Evolutionary conservation across 257 asterid species (phyloP), one percentile per base, ranked within the genome.

Genomic region (Nicotiana otophora): DNA sequence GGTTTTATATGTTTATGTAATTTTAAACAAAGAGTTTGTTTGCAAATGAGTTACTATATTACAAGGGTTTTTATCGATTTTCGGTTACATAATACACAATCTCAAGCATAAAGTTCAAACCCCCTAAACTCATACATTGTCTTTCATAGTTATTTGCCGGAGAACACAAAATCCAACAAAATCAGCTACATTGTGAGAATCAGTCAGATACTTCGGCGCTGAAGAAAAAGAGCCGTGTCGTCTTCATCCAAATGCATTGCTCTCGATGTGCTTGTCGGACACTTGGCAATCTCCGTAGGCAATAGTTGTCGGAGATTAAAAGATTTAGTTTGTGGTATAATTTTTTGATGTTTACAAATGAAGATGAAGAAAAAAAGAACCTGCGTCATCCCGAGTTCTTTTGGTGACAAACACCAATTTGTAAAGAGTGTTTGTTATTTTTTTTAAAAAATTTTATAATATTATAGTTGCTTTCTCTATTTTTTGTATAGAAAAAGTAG

Each of bases 261-360:
- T 46, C 30, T 90, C 34, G 97, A 95, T 64, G 97, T 95, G 34
- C 98, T 97, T 16, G 82, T 94, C 1, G 98, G 98, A 9, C 96
- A 95, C 84, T 94, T 93, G 78, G 97, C 97, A 51, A 48, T 95
- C 83, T 81, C 88, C 64, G 98, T 95, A 33, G 98, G 98, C 3
- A 54, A 63, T 80, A 86, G 77, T 81, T 53, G 80, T 61, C 86
- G 85, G 72, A 83, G 98, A 83, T 3, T 16, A 15, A 23, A 14
- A 23, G 1, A 11, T 6, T 72, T 23, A 0, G 12, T 42, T 16
- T 48, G 72, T 34, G 17, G 53, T 75, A 55, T 63, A 34, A 78
- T 5, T 34, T 84, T 23, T 3, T 20, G 51, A 42, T 34, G 36
- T 23, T 39, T 64, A 6, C 17, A 12, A 34, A 57, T 46, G 84